Percentiles rank a stretch among this genome's conserved stretches.
Conservation (phyloP, 495 filamentous ascomycete genomes). For the Tuber magnatum region DNA sequence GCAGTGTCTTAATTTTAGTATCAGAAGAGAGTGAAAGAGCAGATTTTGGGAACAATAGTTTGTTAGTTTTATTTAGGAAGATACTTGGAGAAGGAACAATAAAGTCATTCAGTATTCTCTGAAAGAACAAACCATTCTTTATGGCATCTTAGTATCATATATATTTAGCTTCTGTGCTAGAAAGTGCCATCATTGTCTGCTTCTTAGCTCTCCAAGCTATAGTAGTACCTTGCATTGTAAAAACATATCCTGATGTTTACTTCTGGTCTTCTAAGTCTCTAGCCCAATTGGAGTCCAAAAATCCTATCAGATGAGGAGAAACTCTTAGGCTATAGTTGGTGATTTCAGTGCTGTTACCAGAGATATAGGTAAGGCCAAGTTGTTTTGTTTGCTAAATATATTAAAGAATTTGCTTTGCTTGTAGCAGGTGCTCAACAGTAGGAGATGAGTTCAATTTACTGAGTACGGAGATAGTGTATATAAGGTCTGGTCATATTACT, state of each 20-base stretch:
- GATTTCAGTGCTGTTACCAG: too few relatives aligned
- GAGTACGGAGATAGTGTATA: background rate
- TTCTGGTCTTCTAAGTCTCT: slow-evolving; percentile 4
- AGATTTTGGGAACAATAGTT: too few relatives aligned
- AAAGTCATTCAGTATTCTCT: background rate
- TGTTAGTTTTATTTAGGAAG: too few relatives aligned
- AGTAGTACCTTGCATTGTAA: background rate
- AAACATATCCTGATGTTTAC: slow-evolving; percentile 1
- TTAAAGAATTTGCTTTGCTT: slow-evolving; percentile 2
- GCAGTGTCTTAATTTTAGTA: background rate
- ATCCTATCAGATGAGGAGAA: slow-evolving; percentile 2
- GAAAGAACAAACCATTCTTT: background rate
- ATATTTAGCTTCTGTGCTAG: background rate
- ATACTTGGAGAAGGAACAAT: background rate
- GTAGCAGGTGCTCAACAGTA: background rate
- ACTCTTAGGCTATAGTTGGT: too few relatives aligned
- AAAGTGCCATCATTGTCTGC: background rate
- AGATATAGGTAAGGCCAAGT: background rate
- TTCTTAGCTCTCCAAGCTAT: background rate
- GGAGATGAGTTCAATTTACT: slow-evolving; percentile 8
- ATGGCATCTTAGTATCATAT: background rate
- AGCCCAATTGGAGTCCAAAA: slow-evolving; percentile 16
- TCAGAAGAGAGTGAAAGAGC: too few relatives aligned
- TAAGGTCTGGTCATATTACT: background rate
- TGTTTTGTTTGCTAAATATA: slow-evolving; percentile 6